A percentile compares a stretch with the other conserved stretches of the same genome.
These are phyloP conservation scores for Raffaelea albimanens DNA, from an alignment of 2,329 filamentous ascomycete species.

Conservation along the genomic window DNA sequence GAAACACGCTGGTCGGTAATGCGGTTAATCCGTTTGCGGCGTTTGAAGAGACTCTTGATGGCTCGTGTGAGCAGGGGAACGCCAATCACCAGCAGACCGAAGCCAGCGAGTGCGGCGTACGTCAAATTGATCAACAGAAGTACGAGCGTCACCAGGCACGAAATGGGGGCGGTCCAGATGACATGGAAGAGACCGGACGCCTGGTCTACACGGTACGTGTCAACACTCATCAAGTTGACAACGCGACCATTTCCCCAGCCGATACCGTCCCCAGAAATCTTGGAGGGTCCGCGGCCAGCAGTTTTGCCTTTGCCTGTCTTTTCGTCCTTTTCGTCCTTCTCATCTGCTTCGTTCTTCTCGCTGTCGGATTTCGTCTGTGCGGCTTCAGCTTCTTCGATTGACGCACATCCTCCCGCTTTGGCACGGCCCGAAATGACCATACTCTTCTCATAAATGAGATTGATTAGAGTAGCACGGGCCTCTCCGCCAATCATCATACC, in stretches of 20 bases:
- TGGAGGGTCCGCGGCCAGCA: conserved; percentile 18
- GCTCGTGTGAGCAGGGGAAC: conserved; percentile 69
- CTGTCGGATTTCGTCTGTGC: conserved; percentile 15
- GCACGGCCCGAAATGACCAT: conserved; percentile 83
- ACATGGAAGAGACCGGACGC: conserved; percentile 85
- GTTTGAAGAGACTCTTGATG: conserved; percentile 65
- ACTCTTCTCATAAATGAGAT: conserved; percentile 83
- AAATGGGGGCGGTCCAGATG: conserved; percentile 76
- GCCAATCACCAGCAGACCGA: conserved; percentile 68
- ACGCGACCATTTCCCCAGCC: conserved; percentile 93
- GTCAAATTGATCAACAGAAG: conserved; percentile 78
- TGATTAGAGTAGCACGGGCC: conserved; percentile 69
- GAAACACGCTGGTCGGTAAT: conserved; percentile 88
- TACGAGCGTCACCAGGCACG: conserved; percentile 67
- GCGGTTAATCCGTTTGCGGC: conserved; percentile 77
- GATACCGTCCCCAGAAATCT: conserved; percentile 54
- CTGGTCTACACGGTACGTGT: conserved; percentile 86
- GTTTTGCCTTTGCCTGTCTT: conserved; percentile 28
- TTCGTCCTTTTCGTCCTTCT: conserved; percentile 20
- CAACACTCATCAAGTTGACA: conserved; percentile 88
- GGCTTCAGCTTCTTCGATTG: conserved; percentile 30
- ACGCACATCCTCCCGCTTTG: conserved; percentile 60
- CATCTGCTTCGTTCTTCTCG: neutral
- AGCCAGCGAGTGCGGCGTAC: conserved; percentile 84
- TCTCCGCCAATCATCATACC: conserved; percentile 90